phyloP scores from a whole-genome alignment of 148 eudicot genomes.

The Arctostaphylos glauca region DNA sequence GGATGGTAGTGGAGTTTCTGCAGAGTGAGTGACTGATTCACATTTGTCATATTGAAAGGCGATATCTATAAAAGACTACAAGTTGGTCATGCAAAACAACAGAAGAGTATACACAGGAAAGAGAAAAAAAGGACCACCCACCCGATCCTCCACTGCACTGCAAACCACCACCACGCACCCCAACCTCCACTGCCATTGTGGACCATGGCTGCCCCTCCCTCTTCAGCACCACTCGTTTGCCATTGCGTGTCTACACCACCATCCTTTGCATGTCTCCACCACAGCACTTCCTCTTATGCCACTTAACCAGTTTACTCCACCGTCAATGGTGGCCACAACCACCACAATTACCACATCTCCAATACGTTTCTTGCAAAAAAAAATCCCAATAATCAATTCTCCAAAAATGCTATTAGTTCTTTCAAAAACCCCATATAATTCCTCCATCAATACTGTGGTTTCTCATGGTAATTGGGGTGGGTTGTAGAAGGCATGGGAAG shows the following conservation, averaged over 20 bases:
- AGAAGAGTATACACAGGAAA: not conserved
- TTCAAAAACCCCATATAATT: not conserved
- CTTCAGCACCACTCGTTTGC: not conserved
- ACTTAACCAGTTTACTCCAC: not conserved
- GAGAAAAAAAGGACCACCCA: not conserved
- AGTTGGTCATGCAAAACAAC: not conserved
- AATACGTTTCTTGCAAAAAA: not conserved
- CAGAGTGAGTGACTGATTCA: not conserved
- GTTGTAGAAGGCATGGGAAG: not conserved
- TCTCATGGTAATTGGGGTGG: not conserved
- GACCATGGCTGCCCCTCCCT: not conserved
- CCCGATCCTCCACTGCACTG: not conserved
- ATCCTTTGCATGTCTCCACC: not conserved
- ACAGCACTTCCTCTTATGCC: not conserved
- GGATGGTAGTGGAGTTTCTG: not conserved
- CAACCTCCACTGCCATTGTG: not conserved
- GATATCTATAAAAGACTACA: not conserved
- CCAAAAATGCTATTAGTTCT: not conserved
- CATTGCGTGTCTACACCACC: not conserved
- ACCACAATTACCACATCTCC: not conserved
- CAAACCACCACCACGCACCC: not conserved
- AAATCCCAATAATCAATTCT: not conserved
- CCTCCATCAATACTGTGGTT: not conserved
- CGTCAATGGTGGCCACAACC: not conserved
- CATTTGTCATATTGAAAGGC: not conserved